Evolutionary conservation across 805 yeast species (phyloP).

Genomic region (Kuraishia molischiana): DNA sequence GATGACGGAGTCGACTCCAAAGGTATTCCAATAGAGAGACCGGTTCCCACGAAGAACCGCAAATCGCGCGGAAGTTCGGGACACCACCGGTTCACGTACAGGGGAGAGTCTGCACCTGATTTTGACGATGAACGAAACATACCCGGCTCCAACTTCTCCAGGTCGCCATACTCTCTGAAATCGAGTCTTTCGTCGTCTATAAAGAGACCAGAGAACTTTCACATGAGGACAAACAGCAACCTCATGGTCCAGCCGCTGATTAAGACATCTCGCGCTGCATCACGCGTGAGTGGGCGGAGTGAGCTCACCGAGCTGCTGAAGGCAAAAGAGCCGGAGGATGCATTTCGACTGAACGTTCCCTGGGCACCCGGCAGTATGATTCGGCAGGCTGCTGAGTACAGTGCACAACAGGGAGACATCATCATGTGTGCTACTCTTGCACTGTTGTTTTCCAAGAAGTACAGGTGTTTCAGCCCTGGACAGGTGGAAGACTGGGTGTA

Average conservation of each 20-base stretch:
- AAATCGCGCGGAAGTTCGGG: not conserved
- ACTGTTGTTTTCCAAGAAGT: conserved; percentile 36
- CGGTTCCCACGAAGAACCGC: not conserved
- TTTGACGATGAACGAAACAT: conserved; percentile 22
- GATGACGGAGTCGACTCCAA: conserved; percentile 4
- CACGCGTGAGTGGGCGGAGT: conserved; percentile 9
- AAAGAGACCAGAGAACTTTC: conserved; percentile 1
- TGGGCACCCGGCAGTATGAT: conserved; percentile 50
- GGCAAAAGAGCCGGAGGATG: conserved; percentile 6
- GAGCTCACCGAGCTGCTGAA: conserved; percentile 18
- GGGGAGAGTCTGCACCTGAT: conserved; percentile 20
- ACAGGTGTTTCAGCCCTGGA: conserved; percentile 14
- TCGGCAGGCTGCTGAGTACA: conserved; percentile 40
- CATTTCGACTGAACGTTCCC: conserved; percentile 23
- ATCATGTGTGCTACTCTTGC: conserved; percentile 49
- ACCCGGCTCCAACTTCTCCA: conserved; percentile 3
- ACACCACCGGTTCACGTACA: conserved; percentile 12
- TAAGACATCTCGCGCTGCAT: conserved; percentile 10
- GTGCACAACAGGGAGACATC: conserved; percentile 54
- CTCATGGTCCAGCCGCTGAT: conserved; percentile 4
- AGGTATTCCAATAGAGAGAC: conserved; percentile 4
- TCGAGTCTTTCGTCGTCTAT: conserved; percentile 8
- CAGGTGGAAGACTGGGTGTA: conserved; percentile 46
- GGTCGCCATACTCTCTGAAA: conserved; percentile 7
- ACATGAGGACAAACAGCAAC: conserved; percentile 9